Percentiles rank a stretch among this genome's conserved stretches.
Evolutionary conservation across 2,329 filamentous ascomycete genomes (phyloP).

Genomic region (Penicillium glabrum): DNA sequence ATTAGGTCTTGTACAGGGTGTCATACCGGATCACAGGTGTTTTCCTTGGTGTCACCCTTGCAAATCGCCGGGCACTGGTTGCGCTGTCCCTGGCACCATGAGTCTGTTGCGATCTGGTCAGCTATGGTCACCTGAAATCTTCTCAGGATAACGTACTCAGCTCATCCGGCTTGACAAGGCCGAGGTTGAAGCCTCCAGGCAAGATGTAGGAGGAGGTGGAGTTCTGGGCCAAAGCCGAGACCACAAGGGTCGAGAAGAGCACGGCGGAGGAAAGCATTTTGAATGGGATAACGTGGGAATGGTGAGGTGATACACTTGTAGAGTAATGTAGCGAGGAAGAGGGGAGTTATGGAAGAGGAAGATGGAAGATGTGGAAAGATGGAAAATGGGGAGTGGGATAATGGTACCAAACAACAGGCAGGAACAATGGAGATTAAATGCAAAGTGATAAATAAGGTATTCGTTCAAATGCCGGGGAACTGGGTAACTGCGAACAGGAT

Average conservation of each 20-base stretch:
- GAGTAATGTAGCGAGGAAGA: neutral
- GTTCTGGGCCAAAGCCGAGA: slow-evolving; percentile 38
- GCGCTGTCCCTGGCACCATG: slow-evolving; percentile 60
- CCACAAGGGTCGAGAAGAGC: slow-evolving; percentile 48
- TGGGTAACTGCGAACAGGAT: slow-evolving; percentile 1
- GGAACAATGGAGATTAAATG: neutral
- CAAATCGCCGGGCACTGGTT: slow-evolving; percentile 64
- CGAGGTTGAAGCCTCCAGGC: slow-evolving; percentile 44
- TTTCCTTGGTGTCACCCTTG: slow-evolving; percentile 49
- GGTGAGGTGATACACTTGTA: neutral
- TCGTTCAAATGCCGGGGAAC: neutral
- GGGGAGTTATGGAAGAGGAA: neutral
- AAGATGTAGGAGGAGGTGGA: slow-evolving; percentile 46
- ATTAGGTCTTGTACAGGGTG: neutral
- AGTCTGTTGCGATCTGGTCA: slow-evolving; percentile 30
- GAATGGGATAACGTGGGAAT: slow-evolving; percentile 8
- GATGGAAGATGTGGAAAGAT: neutral
- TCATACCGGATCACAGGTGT: slow-evolving; percentile 58
- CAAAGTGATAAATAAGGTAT: neutral
- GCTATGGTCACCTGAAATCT: neutral
- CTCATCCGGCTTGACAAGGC: slow-evolving; percentile 35
- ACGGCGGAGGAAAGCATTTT: slow-evolving; percentile 52
- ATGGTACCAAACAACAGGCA: slow-evolving; percentile 1
- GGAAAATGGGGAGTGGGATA: neutral
- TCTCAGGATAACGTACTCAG: slow-evolving; percentile 27